These are phyloP conservation scores for Nakataea oryzae DNA, from an alignment of 2,329 filamentous ascomycete genomes.

Conservation along the genomic window DNA sequence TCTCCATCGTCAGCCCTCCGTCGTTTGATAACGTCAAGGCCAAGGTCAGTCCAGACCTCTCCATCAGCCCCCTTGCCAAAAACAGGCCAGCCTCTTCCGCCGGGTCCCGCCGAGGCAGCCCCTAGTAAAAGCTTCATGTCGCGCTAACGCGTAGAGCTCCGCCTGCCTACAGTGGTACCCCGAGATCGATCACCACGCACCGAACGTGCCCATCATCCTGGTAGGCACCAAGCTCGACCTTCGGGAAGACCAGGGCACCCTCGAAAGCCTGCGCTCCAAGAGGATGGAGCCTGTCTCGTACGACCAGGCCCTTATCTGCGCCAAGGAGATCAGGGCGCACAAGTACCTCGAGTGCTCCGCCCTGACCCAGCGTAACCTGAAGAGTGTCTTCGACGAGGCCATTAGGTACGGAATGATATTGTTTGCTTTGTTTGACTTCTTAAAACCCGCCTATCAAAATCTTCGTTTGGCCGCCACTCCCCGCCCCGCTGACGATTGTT, in stretches of 20 bases:
- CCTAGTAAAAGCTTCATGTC: not conserved
- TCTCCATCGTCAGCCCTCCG: constrained; percentile 93
- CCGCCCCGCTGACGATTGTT: too few relatives aligned
- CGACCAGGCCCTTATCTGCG: constrained; percentile 78
- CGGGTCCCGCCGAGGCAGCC: too few relatives aligned
- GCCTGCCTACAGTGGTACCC: constrained; percentile 67
- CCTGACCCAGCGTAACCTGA: constrained; percentile 89
- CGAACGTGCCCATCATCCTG: constrained; percentile 89
- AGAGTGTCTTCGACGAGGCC: constrained; percentile 97
- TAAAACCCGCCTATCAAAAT: too few relatives aligned
- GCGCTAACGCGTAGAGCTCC: constrained; percentile 4
- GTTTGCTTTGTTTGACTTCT: too few relatives aligned
- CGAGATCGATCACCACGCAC: constrained; percentile 94
- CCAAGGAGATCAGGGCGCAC: constrained; percentile 89
- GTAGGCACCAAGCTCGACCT: constrained; percentile 96
- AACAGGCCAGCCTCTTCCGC: not conserved
- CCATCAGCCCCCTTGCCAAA: not conserved
- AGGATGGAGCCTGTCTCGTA: constrained; percentile 97
- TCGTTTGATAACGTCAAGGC: constrained; percentile 99
- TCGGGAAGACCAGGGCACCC: constrained; percentile 74
- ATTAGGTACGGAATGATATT: constrained; percentile 65
- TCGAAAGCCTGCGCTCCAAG: constrained; percentile 76
- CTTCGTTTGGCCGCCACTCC: too few relatives aligned
- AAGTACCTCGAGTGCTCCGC: constrained; percentile 98
- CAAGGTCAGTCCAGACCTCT: constrained; percentile 53